phyloP scores from a whole-genome alignment of 2,329 filamentous ascomycete genomes.

The Fusarium brachygibbosum region DNA sequence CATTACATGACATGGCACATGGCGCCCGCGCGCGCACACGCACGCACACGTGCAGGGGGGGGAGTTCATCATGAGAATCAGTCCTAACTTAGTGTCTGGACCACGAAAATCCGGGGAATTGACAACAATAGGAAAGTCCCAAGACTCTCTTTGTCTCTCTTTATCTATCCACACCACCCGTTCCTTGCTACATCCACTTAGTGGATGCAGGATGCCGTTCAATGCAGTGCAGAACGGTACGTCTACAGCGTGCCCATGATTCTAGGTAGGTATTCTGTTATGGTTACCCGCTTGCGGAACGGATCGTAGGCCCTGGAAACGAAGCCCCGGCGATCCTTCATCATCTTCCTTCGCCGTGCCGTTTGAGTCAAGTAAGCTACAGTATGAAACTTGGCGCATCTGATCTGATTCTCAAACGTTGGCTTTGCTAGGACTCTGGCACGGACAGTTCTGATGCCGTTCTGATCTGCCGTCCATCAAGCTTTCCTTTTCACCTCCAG shows the following conservation, averaged over 20 bases:
- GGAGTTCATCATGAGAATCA: slow-evolving; percentile 21
- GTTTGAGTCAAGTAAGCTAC: slow-evolving; percentile 1
- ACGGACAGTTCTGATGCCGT: slow-evolving; percentile 2
- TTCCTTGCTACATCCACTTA: slow-evolving; percentile 32
- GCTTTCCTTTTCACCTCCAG: slow-evolving; percentile 6
- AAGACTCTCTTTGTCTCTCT: not conserved
- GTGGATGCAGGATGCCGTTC: slow-evolving; percentile 21
- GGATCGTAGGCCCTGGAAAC: slow-evolving; percentile 34
- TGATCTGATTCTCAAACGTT: slow-evolving; percentile 14
- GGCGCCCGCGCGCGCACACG: not conserved
- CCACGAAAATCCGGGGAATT: slow-evolving; percentile 43
- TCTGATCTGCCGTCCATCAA: slow-evolving; percentile 19
- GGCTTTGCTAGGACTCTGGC: not conserved
- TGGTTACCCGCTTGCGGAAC: slow-evolving; percentile 21
- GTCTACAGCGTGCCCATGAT: not conserved
- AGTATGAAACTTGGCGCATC: slow-evolving; percentile 10
- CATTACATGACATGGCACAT: slow-evolving; percentile 3
- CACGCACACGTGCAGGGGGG: slow-evolving; percentile 1
- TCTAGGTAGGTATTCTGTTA: not conserved
- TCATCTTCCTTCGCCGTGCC: slow-evolving; percentile 6
- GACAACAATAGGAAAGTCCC: slow-evolving; percentile 33
- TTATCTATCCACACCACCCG: slow-evolving; percentile 25
- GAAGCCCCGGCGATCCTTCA: slow-evolving; percentile 33
- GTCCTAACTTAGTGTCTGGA: slow-evolving; percentile 20
- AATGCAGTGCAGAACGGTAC: slow-evolving; percentile 9